Conservation (phyloP, 129 eudicot species). For the Sambucus nigra region DNA sequence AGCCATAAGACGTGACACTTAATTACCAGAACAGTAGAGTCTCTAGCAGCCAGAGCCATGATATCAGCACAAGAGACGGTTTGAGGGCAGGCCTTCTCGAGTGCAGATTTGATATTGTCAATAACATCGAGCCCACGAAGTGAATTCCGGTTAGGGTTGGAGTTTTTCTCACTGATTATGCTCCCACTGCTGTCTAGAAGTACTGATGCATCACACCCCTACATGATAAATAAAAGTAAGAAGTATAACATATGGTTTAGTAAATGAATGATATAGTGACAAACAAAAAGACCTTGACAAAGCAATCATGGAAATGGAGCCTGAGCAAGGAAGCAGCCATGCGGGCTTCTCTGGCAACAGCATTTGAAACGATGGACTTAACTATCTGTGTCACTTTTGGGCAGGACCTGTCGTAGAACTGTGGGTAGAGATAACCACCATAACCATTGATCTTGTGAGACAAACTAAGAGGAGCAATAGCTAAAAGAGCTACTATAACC, state of each 20-base stretch:
- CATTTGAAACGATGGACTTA: conserved; percentile 72
- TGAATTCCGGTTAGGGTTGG: conserved; percentile 72
- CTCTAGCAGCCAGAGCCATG: conserved; percentile 78
- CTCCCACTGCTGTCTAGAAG: conserved; percentile 60
- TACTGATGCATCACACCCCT: conserved; percentile 90
- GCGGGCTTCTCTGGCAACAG: conserved; percentile 75
- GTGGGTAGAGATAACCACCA: conserved; percentile 57
- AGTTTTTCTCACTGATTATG: conserved; percentile 67
- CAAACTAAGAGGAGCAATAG: conserved; percentile 42
- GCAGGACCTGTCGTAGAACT: conserved; percentile 75
- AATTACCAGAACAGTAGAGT: conserved; percentile 65
- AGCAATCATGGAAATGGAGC: conserved; percentile 93
- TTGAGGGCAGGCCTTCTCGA: conserved; percentile 70
- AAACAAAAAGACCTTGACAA: conserved; percentile 59
- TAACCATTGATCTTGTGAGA: conserved; percentile 23
- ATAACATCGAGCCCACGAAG: conserved; percentile 85
- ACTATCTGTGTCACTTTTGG: conserved; percentile 53
- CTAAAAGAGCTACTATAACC: conserved; percentile 25
- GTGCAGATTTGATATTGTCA: conserved; percentile 65
- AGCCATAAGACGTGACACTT: neutral
- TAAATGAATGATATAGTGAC: too few relatives aligned
- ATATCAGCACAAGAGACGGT: conserved; percentile 95
- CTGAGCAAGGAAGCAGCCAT: conserved; percentile 91
- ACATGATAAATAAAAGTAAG: conserved; percentile 5
- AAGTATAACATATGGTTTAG: neutral